Conservation (phyloP, 768 basidiomycete species). For the Sarcodon sp. region DNA sequence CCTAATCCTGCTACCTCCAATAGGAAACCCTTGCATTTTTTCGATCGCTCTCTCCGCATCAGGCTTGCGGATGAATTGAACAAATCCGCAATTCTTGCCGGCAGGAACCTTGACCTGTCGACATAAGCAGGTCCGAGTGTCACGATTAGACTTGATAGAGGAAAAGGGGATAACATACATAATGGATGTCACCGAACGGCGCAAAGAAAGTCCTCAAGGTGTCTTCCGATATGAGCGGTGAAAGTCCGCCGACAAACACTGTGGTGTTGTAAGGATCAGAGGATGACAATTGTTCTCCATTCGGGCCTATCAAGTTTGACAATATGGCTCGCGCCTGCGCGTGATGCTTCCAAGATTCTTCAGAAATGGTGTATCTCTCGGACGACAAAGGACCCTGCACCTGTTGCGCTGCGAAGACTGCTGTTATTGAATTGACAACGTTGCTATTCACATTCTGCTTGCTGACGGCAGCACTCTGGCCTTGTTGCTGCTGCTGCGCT, state of each 20-base stretch:
- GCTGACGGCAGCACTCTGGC: slow-evolving; percentile 11
- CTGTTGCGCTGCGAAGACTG: slow-evolving; percentile 27
- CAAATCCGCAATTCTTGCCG: slow-evolving; percentile 92
- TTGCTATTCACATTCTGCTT: slow-evolving; percentile 4
- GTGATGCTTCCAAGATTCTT: slow-evolving; percentile 79
- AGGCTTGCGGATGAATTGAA: slow-evolving; percentile 85
- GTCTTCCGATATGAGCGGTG: slow-evolving; percentile 83
- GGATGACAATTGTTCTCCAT: slow-evolving; percentile 76
- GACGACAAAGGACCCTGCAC: slow-evolving; percentile 25
- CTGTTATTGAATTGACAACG: slow-evolving; percentile 18
- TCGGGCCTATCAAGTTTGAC: slow-evolving; percentile 78
- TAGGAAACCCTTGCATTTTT: slow-evolving; percentile 94
- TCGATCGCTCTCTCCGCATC: slow-evolving; percentile 91
- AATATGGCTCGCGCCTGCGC: slow-evolving; percentile 74
- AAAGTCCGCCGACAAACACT: slow-evolving; percentile 87
- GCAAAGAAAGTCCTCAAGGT: slow-evolving; percentile 83
- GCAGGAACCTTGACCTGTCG: slow-evolving; percentile 88
- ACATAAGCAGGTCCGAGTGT: slow-evolving; percentile 1
- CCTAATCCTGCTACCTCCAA: slow-evolving; percentile 84
- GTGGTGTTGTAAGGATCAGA: slow-evolving; percentile 96
- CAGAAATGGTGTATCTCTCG: slow-evolving; percentile 45
- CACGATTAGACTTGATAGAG: background rate
- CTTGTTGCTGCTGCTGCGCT: too few relatives aligned
- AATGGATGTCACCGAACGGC: slow-evolving; percentile 87
- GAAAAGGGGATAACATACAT: slow-evolving; percentile 34